Evolutionary conservation across 345 rosid species (phyloP), one percentile per base, ranked within the genome.

Genomic region (Citrus australasica): DNA sequence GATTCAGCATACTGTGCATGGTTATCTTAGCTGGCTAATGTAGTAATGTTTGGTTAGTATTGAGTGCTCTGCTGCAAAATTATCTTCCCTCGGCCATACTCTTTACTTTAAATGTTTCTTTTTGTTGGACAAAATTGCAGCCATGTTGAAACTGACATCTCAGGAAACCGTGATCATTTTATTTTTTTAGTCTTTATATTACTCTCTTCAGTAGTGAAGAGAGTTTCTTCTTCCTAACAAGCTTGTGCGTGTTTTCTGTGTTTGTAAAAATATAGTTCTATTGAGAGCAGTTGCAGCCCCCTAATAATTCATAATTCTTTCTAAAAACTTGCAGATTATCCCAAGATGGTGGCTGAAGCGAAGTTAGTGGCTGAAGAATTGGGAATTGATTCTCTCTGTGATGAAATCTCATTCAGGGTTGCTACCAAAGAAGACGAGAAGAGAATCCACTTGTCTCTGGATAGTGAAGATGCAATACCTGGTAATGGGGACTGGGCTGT

Each of bases 401-500:
- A 86, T 67, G 89, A 89, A 32, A 86, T 86, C 56, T 74, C 82
- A n/a, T 96, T 89, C 82, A 79, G 85, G 80, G 83, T 83, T 83
- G 91, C 97, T 53, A 83, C 86, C 37, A 83, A 74, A 83, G 95
- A 92, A 76, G 99, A 96, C 25, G 89, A 92, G 80, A 85, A 82
- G 79, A 84, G 85, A 74, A 93, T 96, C 61, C 91, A 83, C 65
- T 83, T 83, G 32, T 95, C 94, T 27, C 83, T 92, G 80, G 93
- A 89, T 83, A 87, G 90, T 73, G 98, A 90, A 83, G 97, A 92
- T 86, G 89, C 93, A 53, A 88, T 87, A 65, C 93, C 92, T 71
- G 97, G 90, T 51, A 90, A 88, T 81, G 91, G 97, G 67, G 99
- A 94, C 82, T 94, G 99, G 99, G 86, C 98, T 46, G 98, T 90